A percentile compares a stretch with the other conserved stretches of the same genome.
Conservation (phyloP, 306 rosid species). For the Trifolium fragiferum region DNA sequence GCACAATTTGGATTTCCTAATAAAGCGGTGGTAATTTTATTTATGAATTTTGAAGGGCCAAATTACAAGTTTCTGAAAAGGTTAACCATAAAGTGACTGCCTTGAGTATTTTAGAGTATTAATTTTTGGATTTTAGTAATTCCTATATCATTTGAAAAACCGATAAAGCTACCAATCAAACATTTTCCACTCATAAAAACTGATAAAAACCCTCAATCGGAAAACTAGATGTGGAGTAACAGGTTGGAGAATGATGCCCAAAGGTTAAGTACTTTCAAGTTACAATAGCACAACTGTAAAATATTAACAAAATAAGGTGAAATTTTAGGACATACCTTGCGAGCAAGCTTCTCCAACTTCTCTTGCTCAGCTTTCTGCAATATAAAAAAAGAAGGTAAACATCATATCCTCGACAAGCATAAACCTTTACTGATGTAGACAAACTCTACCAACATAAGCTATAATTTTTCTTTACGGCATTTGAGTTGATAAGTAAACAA, state of each 20-base stretch:
- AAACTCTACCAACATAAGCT: background rate
- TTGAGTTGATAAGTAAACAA: slow-evolving; percentile 4
- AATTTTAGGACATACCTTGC: slow-evolving; percentile 57
- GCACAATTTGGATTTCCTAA: slow-evolving; percentile 16
- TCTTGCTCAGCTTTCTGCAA: slow-evolving; percentile 81
- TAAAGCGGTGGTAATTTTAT: background rate
- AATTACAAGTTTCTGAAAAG: slow-evolving; percentile 18
- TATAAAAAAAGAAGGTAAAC: slow-evolving; percentile 39
- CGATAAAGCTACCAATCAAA: slow-evolving; percentile 2
- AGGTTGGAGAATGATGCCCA: slow-evolving; percentile 15
- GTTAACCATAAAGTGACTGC: background rate
- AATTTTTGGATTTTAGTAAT: background rate
- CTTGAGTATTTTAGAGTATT: slow-evolving; percentile 13
- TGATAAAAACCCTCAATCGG: slow-evolving; percentile 8
- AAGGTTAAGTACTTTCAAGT: background rate
- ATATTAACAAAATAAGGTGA: slow-evolving; percentile 7
- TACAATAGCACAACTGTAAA: background rate
- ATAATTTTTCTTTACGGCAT: background rate
- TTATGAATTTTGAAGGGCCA: background rate
- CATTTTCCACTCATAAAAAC: slow-evolving; percentile 10
- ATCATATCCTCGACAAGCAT: background rate
- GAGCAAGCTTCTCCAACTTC: slow-evolving; percentile 91
- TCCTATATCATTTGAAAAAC: slow-evolving; percentile 5
- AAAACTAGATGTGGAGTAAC: slow-evolving; percentile 23
- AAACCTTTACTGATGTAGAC: slow-evolving; percentile 13